Evolutionary conservation across 2,329 filamentous ascomycete genomes (phyloP), one percentile per base, ranked within the genome.

Genomic region (Apiospora koreana): DNA sequence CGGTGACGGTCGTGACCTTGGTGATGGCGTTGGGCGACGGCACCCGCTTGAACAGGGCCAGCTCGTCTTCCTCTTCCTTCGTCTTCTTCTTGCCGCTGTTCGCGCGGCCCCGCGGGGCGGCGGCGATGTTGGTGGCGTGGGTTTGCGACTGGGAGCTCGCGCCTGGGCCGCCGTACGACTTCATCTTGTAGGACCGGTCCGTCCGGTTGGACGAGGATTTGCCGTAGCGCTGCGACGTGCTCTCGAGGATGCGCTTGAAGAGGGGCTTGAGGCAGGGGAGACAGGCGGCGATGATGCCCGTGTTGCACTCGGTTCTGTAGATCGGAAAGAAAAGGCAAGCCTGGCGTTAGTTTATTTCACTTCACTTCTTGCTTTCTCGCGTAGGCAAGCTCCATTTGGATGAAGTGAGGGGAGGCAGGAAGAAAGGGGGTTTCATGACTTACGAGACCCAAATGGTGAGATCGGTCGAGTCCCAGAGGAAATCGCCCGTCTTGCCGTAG

Each of bases 391-490:
- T 12, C 41, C 12, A 7, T 12, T 42, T 2, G 41, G 5, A 12
- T 10, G 41, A 14, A 14, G 2, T 4, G 8, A 42, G 12, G 35
- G 35, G 35, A 38, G 35, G n/a, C n/a, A n/a, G n/a, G n/a, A n/a
- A n/a, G 38, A 45, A 25, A 23, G 16, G 35, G 45, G 45, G 31
- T 6, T 58, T 73, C 73, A 18, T 16, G 14, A 43, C 73, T 69
- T 45, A 74, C 73, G 83, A 79, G 4, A 81, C 81, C 84, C 84
- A 86, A 69, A 86, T 82, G 14, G 84, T 86, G 1, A 88, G 80
- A 73, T 85, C 80, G 38, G 82, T 79, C 2, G 78, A 83, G 70
- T 84, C 82, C 83, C 83, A 84, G 0, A 86, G 77, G 71, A 82
- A 82, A 68, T 85, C 83, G 10, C 80, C 80, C 0, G 75, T 73